Conservation (phyloP, 1,284 basidiomycete species). For the Pseudozyma sp. region DNA sequence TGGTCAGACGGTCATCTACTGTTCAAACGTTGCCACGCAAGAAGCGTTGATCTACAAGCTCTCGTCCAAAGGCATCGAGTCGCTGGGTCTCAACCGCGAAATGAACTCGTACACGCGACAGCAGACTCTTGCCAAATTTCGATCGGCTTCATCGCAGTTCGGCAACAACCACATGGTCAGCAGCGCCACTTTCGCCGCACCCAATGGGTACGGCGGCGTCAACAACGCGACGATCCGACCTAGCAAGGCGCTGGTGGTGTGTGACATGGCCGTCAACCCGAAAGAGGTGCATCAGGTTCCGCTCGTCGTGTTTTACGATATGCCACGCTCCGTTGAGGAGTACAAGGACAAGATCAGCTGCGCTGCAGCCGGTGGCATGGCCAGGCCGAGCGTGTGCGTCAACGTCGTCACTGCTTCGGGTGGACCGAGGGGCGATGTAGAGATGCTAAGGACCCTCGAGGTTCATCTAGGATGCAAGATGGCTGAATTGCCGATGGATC, state of each 20-base stretch:
- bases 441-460: conserved; percentile 96
- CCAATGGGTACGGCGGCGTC: conserved; percentile 73
- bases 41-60: conserved; percentile 77
- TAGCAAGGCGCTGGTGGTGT: conserved; percentile 81
- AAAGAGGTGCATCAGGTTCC: conserved; percentile 89
- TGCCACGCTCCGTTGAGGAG: conserved; percentile 94
- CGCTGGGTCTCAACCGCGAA: conserved; percentile 79
- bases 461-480: conserved; percentile 72
- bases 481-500: conserved; percentile 59
- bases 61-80: conserved; percentile 84
- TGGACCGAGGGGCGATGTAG: conserved; percentile 79
- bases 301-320: conserved; percentile 82
- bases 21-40: conserved; percentile 62
- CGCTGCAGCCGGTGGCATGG: conserved; percentile 82
- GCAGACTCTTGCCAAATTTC: conserved; percentile 83
- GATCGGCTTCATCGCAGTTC: conserved; percentile 70
- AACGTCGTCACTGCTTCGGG: conserved; percentile 96
- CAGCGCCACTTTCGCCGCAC: conserved; percentile 72
- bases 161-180: conserved; percentile 36
- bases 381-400: conserved; percentile 85
- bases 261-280: conserved; percentile 88
- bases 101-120: conserved; percentile 84
- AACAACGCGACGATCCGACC: conserved; percentile 30
- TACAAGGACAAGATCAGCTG: conserved; percentile 81
- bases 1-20: conserved; percentile 63